A percentile compares a stretch with the other conserved stretches of the same genome.
phyloP scores from a whole-genome alignment of 495 filamentous ascomycete species.

The Aspergillus steynii region DNA sequence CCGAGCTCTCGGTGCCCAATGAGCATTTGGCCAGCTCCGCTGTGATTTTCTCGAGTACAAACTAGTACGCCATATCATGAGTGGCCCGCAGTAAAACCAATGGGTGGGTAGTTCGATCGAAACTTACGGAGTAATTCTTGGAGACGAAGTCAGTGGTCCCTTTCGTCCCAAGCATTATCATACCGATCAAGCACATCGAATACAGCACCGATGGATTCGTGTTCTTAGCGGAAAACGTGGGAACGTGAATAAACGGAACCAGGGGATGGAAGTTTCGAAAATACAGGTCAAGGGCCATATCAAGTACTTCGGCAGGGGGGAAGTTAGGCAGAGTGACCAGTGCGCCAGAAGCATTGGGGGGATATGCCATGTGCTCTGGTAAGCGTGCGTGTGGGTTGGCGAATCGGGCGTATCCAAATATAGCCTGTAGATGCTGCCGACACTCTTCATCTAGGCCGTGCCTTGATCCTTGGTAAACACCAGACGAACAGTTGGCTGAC shows the following conservation, averaged over 20 bases:
- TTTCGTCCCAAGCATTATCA: slow-evolving; percentile 51
- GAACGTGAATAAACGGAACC: slow-evolving; percentile 52
- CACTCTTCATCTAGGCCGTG: slow-evolving; percentile 53
- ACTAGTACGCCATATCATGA: slow-evolving; percentile 21
- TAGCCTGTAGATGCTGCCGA: slow-evolving; percentile 41
- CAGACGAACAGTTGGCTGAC: slow-evolving; percentile 21
- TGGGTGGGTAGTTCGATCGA: background rate
- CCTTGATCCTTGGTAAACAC: slow-evolving; percentile 37
- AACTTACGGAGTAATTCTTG: slow-evolving; percentile 45
- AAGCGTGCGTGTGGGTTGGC: slow-evolving; percentile 26
- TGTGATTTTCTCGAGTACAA: slow-evolving; percentile 42
- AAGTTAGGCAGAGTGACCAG: slow-evolving; percentile 35
- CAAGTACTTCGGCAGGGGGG: slow-evolving; percentile 53
- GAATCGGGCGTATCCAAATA: slow-evolving; percentile 31
- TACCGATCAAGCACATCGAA: slow-evolving; percentile 54
- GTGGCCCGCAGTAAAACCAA: background rate
- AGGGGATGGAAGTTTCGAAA: slow-evolving; percentile 53
- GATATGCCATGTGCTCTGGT: slow-evolving; percentile 28
- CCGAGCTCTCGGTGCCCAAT: slow-evolving; percentile 34
- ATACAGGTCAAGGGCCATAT: slow-evolving; percentile 56
- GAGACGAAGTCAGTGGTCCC: slow-evolving; percentile 50
- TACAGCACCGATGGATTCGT: slow-evolving; percentile 43
- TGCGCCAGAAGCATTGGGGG: slow-evolving; percentile 19
- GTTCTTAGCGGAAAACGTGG: slow-evolving; percentile 51
- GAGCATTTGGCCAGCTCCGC: slow-evolving; percentile 42